Base-by-base conservation (phyloP, 2,329 filamentous ascomycete genomes). In the Fusarium sp. region DNA sequence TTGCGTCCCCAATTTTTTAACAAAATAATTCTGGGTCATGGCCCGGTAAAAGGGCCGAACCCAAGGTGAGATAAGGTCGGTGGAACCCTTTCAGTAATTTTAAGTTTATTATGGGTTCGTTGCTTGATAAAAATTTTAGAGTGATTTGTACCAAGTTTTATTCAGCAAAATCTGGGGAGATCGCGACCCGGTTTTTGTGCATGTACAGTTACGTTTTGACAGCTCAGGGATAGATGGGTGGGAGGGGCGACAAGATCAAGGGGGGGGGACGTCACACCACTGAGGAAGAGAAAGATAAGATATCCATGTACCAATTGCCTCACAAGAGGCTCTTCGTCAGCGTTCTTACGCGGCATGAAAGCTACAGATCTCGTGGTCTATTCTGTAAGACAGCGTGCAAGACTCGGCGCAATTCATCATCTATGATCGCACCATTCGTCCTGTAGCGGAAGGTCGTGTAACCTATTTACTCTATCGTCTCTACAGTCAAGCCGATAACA, bases 201-300 rank as follows among this genome's bases (percentile, higher is more conserved):
- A 43, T 36, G 48, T 41, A 16, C 9, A 13, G 48, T 36, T 60
- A 43, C 31, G 65, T 54, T 15, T 23, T 44, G 41, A 54, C 31
- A 54, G 27, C 41, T 48, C 52, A 43, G 47, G 11, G 44, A 15
- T 13, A 16, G 36, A 18, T 46, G 51, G 11, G 31, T 52, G 46
- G 48, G 58, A 59, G 59, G 58, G 59, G 65, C 53, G 50, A 64
- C 30, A 31, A 58, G 64, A 64, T 60, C 53, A 41, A 36, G 40
- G 40, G 15, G 15, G 11, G 54, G 11, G 11, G 54, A 41, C 44
- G 46, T 43, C 47, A 36, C 39, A 41, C 18, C 47, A 46, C 57
- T 27, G 11, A 27, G 41, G 41, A 34, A 56, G 2, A 9, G 31
- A 34, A 51, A 58, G 47, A 66, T 53, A 66, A 18, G n/a, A 43